Evolutionary conservation across 1,139 yeast species (phyloP), one percentile per base, ranked within the genome.

Genomic region (Pichia sp.): DNA sequence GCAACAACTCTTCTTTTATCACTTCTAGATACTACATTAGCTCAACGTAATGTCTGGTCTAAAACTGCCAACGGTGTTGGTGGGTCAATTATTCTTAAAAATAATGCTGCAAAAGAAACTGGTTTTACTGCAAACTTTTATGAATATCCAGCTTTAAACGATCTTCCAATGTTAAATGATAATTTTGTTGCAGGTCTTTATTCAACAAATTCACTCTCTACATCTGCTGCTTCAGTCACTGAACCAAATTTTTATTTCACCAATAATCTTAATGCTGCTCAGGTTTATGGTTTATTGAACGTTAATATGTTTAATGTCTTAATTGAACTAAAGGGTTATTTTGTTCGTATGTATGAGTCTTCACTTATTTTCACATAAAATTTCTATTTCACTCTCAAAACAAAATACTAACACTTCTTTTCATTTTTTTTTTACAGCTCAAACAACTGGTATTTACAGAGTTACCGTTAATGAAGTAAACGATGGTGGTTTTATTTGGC

Each of bases 401-500:
- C 23, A 4, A 15, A 34, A 26, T 38, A 33, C 41, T 38, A 38
- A 38, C 40, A 13, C n/a, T 14, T 25, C 4, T 11, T 21, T 15
- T 26, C 27, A 21, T 21, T 21, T 21, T 21, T 21, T 26, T 26
- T 6, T 14, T 13, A 26, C 15, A 26, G 29, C 29, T 26, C 18
- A n/a, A 4, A n/a, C 8, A 6, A 7, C 16, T 26, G 29, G 19
- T 40, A 31, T 44, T 10, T 57, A 57, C 37, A 49, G 46, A 3
- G 43, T 59, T 25, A 22, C 37, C 5, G 16, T 41, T 10, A 33
- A 35, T 14, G 27, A 21, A 22, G 25, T 46, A n/a, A 61, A 59
- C 41, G 61, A 59, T 46, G 49, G 52, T 15, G 56, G 49, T 4
- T 40, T 45, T 37, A 37, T 58, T 5, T 45, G 46, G 29, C 30